Evolutionary conservation across 1,284 basidiomycete species (phyloP).

Genomic region (Trametes polyzona): DNA sequence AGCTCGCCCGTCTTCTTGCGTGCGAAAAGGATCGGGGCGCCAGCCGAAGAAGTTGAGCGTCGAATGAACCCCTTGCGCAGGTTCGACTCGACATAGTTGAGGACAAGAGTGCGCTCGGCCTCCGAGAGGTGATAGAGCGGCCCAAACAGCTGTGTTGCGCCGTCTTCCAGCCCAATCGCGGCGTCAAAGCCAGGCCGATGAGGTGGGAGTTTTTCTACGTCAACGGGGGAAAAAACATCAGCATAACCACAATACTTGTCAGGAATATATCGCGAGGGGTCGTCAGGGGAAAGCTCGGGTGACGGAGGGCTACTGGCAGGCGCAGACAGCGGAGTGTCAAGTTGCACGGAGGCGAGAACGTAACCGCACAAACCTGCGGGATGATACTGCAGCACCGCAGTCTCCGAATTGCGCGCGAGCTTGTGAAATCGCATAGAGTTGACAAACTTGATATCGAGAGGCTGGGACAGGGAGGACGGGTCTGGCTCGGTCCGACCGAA

Average conservation of each 20-base stretch:
- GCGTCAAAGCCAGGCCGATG: constrained; percentile 11
- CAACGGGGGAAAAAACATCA: constrained; percentile 7
- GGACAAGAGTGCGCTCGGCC: constrained; percentile 28
- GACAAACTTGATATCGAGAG: constrained; percentile 25
- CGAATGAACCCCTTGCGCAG: constrained; percentile 40
- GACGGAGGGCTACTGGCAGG: not conserved
- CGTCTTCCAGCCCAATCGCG: constrained; percentile 13
- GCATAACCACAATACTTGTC: constrained; percentile 13
- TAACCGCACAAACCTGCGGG: constrained; percentile 1
- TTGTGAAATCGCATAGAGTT: constrained; percentile 44
- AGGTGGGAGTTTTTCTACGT: constrained; percentile 13
- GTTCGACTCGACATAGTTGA: constrained; percentile 42
- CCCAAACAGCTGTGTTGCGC: constrained; percentile 1
- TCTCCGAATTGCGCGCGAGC: constrained; percentile 37
- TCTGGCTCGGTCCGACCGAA: too few species aligned
- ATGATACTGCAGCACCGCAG: constrained; percentile 2
- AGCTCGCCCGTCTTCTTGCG: constrained; percentile 47
- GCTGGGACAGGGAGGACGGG: not conserved
- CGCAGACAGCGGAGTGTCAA: not conserved
- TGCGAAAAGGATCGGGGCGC: constrained; percentile 47
- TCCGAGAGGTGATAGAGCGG: constrained; percentile 29
- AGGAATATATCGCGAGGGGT: constrained; percentile 5
- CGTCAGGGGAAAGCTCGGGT: not conserved
- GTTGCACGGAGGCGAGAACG: not conserved
- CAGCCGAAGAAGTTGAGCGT: constrained; percentile 39